phyloP scores from a whole-genome alignment of 106 monocot genomes.

The Iris macrosiphon region DNA sequence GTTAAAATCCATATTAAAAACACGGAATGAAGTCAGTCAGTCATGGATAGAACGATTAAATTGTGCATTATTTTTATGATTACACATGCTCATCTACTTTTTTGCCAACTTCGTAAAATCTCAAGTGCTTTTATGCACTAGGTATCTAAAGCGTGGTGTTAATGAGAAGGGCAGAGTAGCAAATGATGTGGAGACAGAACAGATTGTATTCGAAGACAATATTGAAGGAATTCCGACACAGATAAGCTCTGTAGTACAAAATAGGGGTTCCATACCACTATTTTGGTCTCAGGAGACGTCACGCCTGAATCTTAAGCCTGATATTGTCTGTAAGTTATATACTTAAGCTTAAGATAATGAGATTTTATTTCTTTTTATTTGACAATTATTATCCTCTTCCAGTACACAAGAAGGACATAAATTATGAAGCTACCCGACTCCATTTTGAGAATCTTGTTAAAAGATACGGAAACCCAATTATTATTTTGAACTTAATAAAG shows the following conservation, averaged over 20 bases:
- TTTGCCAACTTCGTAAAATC: not conserved
- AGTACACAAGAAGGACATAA: conserved; percentile 69
- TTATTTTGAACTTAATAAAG: conserved; percentile 87
- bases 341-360: no score
- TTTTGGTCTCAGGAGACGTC: conserved; percentile 98
- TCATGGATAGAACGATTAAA: no score
- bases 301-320: conserved; percentile 80
- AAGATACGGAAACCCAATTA: conserved; percentile 83
- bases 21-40: no score
- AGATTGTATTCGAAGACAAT: conserved; percentile 74
- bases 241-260: conserved; percentile 86
- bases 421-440: conserved; percentile 89
- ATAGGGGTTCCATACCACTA: conserved; percentile 96
- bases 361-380: not conserved
- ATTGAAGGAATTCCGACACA: conserved; percentile 45
- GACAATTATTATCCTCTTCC: conserved; percentile 17
- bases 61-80: no score
- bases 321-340: conserved; percentile 81
- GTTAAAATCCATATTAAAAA: no score
- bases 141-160: conserved; percentile 91
- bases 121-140: conserved; percentile 8
- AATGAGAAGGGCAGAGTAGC: conserved; percentile 94
- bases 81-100: no score
- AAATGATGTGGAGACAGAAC: conserved; percentile 99
- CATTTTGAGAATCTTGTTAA: conserved; percentile 90